Base-by-base conservation (phyloP, 306 rosid species). In the Hippophae gyantsensis region DNA sequence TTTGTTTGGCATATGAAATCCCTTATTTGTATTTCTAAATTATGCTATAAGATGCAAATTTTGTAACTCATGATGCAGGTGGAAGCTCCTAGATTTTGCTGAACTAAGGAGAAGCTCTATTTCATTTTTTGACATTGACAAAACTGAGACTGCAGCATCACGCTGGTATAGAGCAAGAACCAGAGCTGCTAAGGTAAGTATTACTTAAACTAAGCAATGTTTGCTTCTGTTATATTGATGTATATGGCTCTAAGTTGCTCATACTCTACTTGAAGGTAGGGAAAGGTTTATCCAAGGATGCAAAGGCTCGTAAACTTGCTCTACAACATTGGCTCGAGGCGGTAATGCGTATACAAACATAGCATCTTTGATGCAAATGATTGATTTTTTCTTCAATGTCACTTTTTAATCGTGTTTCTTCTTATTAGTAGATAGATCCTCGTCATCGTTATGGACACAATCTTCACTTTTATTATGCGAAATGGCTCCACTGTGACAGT, bases 311-410 rank as follows among this genome's bases (percentile, higher is more conserved):
- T 7, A 89, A 89, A 68, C 95, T 89, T 65, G 95, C 97, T 45
- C 74, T 89, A 69, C 93, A 86, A 72, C 97, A 89, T 43, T 86
- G 95, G 97, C 80, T 89, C 54, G 97, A 89, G 76, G 97, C 97
- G 61, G 95, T 84, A 84, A 79, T 93, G 84, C 55, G 12, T 57
- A 48, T 48, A 4, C 0, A 43, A 13, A 57, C 56, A 42, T 46
- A 46, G n/a, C n/a, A 13, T 9, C 55, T 57, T 62, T 8, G n/a
- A 62, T 54, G 46, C 59, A 65, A 46, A 61, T 50, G 58, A 7
- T 12, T 27, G 6, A 61, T 45, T 56, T 71, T 69, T 59, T 61
- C 61, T 58, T 65, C 60, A 48, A 57, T 50, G 50, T n/a, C n/a
- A 7, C 52, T 64, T 58, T 56, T 45, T 52, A 58, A 9, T 48